Conservation (phyloP, 345 rosid genomes). For the Hibiscus tridactylites region DNA sequence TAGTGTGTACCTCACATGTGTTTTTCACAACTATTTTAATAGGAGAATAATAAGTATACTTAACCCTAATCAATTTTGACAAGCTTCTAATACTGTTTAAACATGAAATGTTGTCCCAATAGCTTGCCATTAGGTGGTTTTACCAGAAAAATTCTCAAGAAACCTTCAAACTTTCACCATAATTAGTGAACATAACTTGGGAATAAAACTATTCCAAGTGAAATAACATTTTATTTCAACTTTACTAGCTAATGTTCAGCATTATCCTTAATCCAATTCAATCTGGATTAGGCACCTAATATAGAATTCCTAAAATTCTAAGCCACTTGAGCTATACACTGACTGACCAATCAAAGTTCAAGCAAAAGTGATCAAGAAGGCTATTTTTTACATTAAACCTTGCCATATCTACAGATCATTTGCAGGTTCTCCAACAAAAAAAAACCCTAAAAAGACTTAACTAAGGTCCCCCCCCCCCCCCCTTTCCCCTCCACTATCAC, state of each 20-base stretch:
- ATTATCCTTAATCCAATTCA: not conserved
- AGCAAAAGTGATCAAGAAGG: not conserved
- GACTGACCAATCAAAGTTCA: not conserved
- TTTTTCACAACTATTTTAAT: too few species aligned
- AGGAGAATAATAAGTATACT: too few species aligned
- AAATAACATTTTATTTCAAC: not conserved
- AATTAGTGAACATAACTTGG: not conserved
- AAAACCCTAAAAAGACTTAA: constrained; percentile 8
- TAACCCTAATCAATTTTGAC: too few species aligned
- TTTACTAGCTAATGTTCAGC: not conserved
- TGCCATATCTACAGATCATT: not conserved
- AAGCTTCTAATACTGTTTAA: not conserved
- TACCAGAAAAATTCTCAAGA: not conserved
- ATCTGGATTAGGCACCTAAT: not conserved
- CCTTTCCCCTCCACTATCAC: not conserved
- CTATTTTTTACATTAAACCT: not conserved
- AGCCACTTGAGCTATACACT: not conserved
- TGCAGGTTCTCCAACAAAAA: not conserved
- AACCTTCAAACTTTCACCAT: not conserved
- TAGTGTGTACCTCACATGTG: too few species aligned
- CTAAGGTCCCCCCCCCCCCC: not conserved
- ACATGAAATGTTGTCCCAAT: not conserved
- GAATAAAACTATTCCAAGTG: not conserved
- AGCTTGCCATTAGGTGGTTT: not conserved
- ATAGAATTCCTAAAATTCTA: not conserved